A percentile compares a stretch with the other conserved stretches of the same genome.
Conservation (phyloP, 1,139 yeast genomes). For the Taphrina betulina region DNA sequence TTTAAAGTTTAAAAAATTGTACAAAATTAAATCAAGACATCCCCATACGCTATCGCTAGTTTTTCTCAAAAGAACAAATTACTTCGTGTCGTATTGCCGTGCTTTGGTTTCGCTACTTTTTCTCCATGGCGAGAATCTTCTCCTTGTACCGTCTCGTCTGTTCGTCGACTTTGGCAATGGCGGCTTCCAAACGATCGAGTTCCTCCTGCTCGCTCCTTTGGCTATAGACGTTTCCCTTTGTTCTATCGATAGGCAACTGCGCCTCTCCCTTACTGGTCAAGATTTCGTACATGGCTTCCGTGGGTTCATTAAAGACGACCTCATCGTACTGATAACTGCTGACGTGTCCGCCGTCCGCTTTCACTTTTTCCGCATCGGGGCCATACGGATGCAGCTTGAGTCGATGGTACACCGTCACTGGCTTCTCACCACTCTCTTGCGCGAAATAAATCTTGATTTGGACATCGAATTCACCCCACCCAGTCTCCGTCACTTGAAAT, state of each 20-base stretch:
- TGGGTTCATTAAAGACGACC: constrained; percentile 91
- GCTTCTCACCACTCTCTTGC: constrained; percentile 83
- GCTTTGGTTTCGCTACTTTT: constrained; percentile 6
- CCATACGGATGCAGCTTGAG: constrained; percentile 88
- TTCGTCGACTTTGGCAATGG: constrained; percentile 55
- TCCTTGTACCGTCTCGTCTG: constrained; percentile 24
- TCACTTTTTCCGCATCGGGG: constrained; percentile 44
- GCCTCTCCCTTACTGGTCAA: constrained; percentile 55
- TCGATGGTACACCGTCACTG: constrained; percentile 81
- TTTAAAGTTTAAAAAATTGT: too few relatives aligned
- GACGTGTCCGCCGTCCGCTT: constrained; percentile 45
- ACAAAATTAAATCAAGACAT: too few relatives aligned
- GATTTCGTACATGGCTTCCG: constrained; percentile 77
- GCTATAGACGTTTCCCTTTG: constrained; percentile 50
- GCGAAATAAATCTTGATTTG: constrained; percentile 82
- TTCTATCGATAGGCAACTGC: constrained; percentile 64
- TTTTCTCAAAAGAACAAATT: too few relatives aligned
- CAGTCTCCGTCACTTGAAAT: constrained; percentile 92
- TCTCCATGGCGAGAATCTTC: constrained; percentile 28
- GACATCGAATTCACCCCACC: constrained; percentile 99
- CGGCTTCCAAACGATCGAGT: constrained; percentile 67
- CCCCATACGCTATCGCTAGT: too few relatives aligned
- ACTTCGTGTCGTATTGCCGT: too few relatives aligned
- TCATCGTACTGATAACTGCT: constrained; percentile 83
- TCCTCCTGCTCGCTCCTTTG: constrained; percentile 72